Evolutionary conservation across 2,329 filamentous ascomycete species (phyloP).

Genomic region (Neopestalotiopsis sp.): DNA sequence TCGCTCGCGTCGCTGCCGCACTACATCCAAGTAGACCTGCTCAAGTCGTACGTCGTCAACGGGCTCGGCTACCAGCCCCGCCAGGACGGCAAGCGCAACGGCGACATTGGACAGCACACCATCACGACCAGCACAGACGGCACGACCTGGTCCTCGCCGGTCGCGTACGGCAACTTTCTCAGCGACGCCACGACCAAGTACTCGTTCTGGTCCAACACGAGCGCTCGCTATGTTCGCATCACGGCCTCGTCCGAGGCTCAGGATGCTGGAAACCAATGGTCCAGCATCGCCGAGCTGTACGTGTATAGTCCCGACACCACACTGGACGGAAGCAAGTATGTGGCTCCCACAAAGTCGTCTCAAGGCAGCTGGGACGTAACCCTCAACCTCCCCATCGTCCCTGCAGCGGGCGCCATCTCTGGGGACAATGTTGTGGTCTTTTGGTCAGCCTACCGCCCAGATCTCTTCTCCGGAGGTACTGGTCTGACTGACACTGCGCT

Average conservation of each 20-base stretch:
- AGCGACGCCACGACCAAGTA: constrained; percentile 36
- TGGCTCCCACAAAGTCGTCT: constrained; percentile 26
- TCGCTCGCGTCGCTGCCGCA: constrained; percentile 31
- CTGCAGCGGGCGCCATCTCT: constrained; percentile 38
- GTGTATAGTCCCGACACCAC: constrained; percentile 33
- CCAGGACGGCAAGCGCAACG: constrained; percentile 32
- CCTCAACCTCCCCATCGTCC: constrained; percentile 42
- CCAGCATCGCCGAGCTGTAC: constrained; percentile 39
- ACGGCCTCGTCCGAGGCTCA: constrained; percentile 35
- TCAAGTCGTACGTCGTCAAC: constrained; percentile 32
- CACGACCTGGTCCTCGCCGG: constrained; percentile 31
- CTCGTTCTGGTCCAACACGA: constrained; percentile 38
- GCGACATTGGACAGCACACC: constrained; percentile 36
- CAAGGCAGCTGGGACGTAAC: constrained; percentile 41
- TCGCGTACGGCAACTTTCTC: constrained; percentile 36
- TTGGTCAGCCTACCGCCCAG: constrained; percentile 31
- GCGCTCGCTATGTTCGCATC: constrained; percentile 37
- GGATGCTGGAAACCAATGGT: constrained; percentile 32
- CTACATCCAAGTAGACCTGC: constrained; percentile 38
- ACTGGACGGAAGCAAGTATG: constrained; percentile 23
- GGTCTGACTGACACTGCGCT: constrained; percentile 28
- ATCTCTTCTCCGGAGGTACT: constrained; percentile 25
- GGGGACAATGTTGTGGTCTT: constrained; percentile 31
- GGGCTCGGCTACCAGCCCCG: constrained; percentile 38
- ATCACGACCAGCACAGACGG: constrained; percentile 36